Base-by-base conservation (phyloP, 257 asterid genomes). In the Ilex asprella region DNA sequence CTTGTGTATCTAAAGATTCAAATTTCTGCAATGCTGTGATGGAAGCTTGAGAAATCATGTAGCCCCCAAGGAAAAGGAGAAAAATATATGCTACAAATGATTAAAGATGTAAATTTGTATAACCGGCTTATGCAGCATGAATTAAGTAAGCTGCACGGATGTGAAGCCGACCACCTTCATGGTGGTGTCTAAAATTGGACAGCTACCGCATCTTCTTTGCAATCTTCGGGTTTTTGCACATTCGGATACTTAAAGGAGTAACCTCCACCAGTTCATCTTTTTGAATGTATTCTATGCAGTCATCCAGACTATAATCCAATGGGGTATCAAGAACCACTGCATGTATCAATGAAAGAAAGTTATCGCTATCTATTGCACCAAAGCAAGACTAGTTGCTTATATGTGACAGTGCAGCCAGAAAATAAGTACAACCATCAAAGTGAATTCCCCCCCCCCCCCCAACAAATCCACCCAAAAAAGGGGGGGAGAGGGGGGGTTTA, bases 261-360 rank as follows among this genome's bases (percentile, higher is more conserved):
- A 93, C 95, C 72, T 93, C 99, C 62, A 93, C 99, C 61, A 93
- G 90, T 74, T 93, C 99, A 6, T 93, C 99, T 82, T 93, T 97
- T 85, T 93, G 96, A 76, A 93, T 93, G 86, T 93, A 93, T 73
- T 93, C 99, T 61, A 93, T 93, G 89, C 99, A 93, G 82, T 93
- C 99, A 54, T 93, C 99, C 64, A 93, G 75, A 78, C 99, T 93
- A 80, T 81, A 93, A 56, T 82, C 94, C 69, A 81, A 56, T 7
- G 94, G 85, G 16, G 96, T 80, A 73, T 93, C 99, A 57, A 93
- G 88, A 78, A 93, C 86, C 73, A 89, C 97, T 93, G 65, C 74
- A 67, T 21, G 55, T 52, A 73, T 21, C 35, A 60, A 70, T 3
- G 3, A 21, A 66, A 68, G 61, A 68, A 61, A 39, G 58, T n/a